Percentiles rank a stretch among this genome's conserved stretches.
Conservation (phyloP, 352 stramenopile species). For the Thalassiosira exigua region DNA sequence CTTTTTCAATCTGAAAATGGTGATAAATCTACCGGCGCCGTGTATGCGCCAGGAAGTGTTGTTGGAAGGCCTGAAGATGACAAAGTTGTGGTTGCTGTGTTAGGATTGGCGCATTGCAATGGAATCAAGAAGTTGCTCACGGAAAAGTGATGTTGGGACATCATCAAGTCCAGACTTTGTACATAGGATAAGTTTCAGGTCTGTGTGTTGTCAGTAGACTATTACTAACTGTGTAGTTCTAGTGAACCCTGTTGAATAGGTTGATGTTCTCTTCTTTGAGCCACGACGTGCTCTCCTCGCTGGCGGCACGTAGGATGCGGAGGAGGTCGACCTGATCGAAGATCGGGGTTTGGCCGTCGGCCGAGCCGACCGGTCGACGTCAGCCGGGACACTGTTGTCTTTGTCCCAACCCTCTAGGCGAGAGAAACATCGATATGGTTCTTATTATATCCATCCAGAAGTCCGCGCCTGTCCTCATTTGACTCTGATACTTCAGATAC, state of each 20-base stretch:
- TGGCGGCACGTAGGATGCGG: no score
- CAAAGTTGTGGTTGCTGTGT: conserved; percentile 69
- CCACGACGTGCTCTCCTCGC: no score
- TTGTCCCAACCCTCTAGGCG: no score
- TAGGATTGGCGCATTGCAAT: conserved; percentile 79
- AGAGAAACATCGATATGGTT: conserved; percentile 14
- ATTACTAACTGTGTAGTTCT: no score
- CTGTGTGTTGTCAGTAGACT: conserved; percentile 1
- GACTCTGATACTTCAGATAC: conserved; percentile 54
- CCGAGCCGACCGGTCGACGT: no score
- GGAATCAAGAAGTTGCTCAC: conserved; percentile 71
- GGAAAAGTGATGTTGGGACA: conserved; percentile 21
- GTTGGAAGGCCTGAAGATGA: conserved; percentile 35
- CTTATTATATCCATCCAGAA: conserved; percentile 35
- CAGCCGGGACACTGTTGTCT: no score
- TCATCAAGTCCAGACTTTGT: neutral
- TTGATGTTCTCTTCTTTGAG: no score
- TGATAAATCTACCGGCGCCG: conserved; percentile 44
- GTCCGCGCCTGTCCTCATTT: conserved; percentile 64
- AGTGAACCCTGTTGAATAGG: no score
- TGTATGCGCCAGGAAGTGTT: conserved; percentile 54
- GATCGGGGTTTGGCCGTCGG: no score
- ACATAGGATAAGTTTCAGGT: conserved; percentile 16
- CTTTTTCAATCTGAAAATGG: conserved; percentile 22
- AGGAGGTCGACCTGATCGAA: no score